Base-by-base conservation (phyloP, 2,329 filamentous ascomycete species). In the Elsinoe perseae region DNA sequence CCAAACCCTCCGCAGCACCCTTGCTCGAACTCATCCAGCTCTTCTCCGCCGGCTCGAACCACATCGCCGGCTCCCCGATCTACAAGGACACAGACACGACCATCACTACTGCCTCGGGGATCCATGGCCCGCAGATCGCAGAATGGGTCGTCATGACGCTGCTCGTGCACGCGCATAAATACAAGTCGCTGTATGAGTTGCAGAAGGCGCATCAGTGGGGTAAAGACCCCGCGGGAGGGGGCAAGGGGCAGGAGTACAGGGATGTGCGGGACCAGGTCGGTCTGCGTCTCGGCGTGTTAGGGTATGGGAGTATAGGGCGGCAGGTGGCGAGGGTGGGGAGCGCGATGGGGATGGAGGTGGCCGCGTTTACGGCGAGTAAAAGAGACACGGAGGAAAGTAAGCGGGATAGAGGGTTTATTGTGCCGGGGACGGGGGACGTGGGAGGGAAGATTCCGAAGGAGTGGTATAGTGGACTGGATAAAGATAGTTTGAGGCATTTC, bases 311-410 rank as follows among this genome's bases (percentile, higher is more conserved):
- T 63, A 84, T 84, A 60, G 81, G 81, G 12, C 70, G 81, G 58
- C 81, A 84, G 67, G 78, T 70, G 2, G 69, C 65, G 10, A 56
- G 67, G 12, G 65, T 70, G 14, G 68, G 65, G 10, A 64, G 65
- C 30, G 68, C 66, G 9, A 61, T 71, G 77, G 87, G 87, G 16
- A 84, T 88, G 78, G 76, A 82, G 25, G 80, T 92, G 0, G 76
- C 89, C 65, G 87, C 87, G 0, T 90, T 86, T 72, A 92, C 87
- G 0, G 82, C 86, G 0, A 81, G 80, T 23, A 80, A 85, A 0
- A 83, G 85, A n/a, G 68, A 74, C 7, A 89, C 86, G 0, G 78
- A 82, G 0, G 83, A 83, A 56, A 85, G 82, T 1, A 79, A 79
- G 43, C 73, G 70, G 25, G 86, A 92, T 68, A 66, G 71, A 12